A percentile compares a stretch with the other conserved stretches of the same genome.
phyloP scores from a whole-genome alignment of 2,329 filamentous ascomycete species.

The Colletotrichum graminicola region DNA sequence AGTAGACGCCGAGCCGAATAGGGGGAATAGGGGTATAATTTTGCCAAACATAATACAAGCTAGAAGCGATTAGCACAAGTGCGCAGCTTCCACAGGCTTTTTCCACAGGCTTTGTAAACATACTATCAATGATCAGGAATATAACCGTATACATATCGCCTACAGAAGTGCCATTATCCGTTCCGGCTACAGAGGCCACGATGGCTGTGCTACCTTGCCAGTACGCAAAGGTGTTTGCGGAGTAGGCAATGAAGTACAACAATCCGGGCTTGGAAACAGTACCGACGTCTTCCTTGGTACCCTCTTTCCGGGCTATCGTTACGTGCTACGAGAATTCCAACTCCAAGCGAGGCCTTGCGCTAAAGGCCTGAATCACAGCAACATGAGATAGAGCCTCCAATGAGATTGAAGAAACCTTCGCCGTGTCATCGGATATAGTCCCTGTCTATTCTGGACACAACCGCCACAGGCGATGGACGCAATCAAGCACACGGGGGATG shows the following conservation, averaged over 20 bases:
- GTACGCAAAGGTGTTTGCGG: constrained; percentile 75
- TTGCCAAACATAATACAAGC: constrained; percentile 72
- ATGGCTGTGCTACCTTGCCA: constrained; percentile 73
- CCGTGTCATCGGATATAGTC: constrained; percentile 59
- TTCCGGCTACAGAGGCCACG: constrained; percentile 53
- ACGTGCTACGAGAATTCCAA: constrained; percentile 67
- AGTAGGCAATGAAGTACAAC: constrained; percentile 76
- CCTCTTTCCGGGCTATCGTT: constrained; percentile 61
- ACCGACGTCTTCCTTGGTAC: constrained; percentile 68
- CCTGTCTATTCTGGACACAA: constrained; percentile 61
- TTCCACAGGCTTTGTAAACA: constrained; percentile 45
- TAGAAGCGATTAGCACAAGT: constrained; percentile 51
- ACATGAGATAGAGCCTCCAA: constrained; percentile 67
- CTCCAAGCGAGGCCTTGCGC: constrained; percentile 65
- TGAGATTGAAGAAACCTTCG: constrained; percentile 65
- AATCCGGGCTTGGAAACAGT: constrained; percentile 70
- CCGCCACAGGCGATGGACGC: constrained; percentile 65
- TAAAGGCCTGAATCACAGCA: constrained; percentile 67
- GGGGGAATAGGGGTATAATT: constrained; percentile 72
- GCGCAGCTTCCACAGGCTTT: constrained; percentile 49
- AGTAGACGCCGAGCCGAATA: constrained; percentile 69
- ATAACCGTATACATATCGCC: constrained; percentile 72
- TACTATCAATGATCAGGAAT: constrained; percentile 72
- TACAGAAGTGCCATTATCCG: constrained; percentile 52
- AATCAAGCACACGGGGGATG: constrained; percentile 65